phyloP scores from a whole-genome alignment of 768 basidiomycete genomes.

The Rhodotorula toruloides region DNA sequence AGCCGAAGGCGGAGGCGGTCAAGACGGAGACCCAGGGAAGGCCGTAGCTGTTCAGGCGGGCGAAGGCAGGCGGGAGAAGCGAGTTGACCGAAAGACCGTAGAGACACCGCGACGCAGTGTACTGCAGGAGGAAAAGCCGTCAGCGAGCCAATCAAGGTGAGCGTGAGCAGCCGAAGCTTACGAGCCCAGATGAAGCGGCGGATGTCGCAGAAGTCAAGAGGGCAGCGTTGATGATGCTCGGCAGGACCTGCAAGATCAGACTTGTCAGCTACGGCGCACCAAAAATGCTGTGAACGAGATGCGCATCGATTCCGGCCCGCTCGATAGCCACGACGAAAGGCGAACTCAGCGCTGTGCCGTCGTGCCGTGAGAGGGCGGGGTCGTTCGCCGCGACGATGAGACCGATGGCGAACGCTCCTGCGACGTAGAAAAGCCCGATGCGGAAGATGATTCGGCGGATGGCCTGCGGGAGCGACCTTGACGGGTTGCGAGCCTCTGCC shows the following conservation, averaged over 20 bases:
- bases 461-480: conserved; percentile 59
- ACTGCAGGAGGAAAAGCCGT: conserved; percentile 13
- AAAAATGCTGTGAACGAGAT: background rate
- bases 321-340: conserved; percentile 45
- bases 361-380: conserved; percentile 9
- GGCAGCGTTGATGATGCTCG: conserved; percentile 48
- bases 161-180: too few species aligned
- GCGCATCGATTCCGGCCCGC: conserved; percentile 46
- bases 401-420: conserved; percentile 47
- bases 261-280: background rate
- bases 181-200: conserved; percentile 46
- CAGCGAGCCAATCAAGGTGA: background rate
- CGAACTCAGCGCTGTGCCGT: conserved; percentile 4
- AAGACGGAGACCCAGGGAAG: conserved; percentile 45
- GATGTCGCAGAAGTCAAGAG: conserved; percentile 48
- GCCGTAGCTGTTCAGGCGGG: conserved; percentile 45
- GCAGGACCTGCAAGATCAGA: conserved; percentile 29
- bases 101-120: conserved; percentile 47
- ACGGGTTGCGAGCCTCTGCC: conserved; percentile 49
- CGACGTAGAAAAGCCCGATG: conserved; percentile 66
- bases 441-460: conserved; percentile 67
- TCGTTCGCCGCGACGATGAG: conserved; percentile 45
- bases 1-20: conserved; percentile 42
- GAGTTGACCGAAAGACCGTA: conserved; percentile 47
- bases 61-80: conserved; percentile 47